phyloP scores from a whole-genome alignment of 345 rosid genomes.

The Pistacia vera region DNA sequence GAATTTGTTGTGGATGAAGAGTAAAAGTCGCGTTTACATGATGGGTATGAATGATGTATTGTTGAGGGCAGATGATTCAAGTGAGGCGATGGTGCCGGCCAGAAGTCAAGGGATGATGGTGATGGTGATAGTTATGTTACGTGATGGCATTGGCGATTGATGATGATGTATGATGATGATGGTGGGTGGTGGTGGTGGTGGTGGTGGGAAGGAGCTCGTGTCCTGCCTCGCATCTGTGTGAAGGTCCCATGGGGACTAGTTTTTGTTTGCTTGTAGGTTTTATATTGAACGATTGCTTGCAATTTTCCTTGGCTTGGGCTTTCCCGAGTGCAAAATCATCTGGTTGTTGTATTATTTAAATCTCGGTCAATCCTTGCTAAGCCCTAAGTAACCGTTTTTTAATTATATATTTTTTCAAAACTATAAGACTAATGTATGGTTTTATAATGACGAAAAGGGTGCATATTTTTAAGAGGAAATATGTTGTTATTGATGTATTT shows the following conservation, averaged over 20 bases:
- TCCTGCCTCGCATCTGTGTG: neutral
- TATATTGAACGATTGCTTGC: neutral
- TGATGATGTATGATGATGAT: neutral
- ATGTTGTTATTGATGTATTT: too few relatives aligned
- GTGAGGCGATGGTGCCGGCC: conserved; percentile 9
- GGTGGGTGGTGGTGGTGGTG: too few relatives aligned
- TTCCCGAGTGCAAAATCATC: too few relatives aligned
- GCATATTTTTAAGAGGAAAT: too few relatives aligned
- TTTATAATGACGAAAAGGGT: too few relatives aligned
- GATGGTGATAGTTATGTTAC: neutral
- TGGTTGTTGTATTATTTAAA: too few relatives aligned
- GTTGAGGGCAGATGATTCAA: conserved; percentile 10
- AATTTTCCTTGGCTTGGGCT: too few relatives aligned
- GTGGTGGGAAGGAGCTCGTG: neutral
- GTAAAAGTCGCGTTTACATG: conserved; percentile 4
- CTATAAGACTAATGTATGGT: too few relatives aligned
- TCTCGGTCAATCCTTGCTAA: too few relatives aligned
- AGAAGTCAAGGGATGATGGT: neutral
- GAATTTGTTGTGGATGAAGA: conserved; percentile 11
- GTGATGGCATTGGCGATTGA: neutral
- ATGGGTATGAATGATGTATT: too few relatives aligned
- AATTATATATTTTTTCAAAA: too few relatives aligned
- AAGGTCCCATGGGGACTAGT: neutral
- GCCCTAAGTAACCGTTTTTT: too few relatives aligned
- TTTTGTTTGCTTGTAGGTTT: neutral